Evolutionary conservation across 192 early-diverging fungal genomes (phyloP), one percentile per base, ranked within the genome.

Genomic region (Coemansia sp.): DNA sequence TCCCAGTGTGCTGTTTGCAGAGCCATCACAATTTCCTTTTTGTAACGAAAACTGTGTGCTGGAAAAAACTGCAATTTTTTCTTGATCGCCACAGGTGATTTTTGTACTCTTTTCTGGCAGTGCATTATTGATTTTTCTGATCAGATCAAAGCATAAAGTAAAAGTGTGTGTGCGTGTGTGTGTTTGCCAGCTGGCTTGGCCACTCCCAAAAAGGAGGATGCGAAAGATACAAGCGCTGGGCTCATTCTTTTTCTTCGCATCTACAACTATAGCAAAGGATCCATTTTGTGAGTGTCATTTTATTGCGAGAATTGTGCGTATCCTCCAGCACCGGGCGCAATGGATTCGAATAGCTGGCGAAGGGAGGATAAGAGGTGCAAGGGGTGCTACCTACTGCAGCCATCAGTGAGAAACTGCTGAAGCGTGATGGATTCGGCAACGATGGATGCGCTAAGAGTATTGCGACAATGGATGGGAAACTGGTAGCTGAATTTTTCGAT

Each of bases 41-140:
- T 44, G 41, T 44, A n/a, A n/a, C n/a, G n/a, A n/a, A n/a, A n/a
- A n/a, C n/a, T n/a, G n/a, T n/a, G n/a, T n/a, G n/a, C 86, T 98
- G 96, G 92, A 83, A 81, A 48, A 13, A 17, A 17, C 31, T 61
- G 56, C 38, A 42, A 38, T 58, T 57, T 50, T 56, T 40, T 19
- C 60, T 62, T 50, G 33, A 34, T 34, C 33, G 9, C 33, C 5
- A 3, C 33, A 34, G 9, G 9, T 6, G 3, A 9, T 6, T 34
- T 34, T 34, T 9, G 5, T 34, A 34, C 33, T 34, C 33, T 34
- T 34, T 34, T 34, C 9, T 34, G 3, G 3, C 33, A n/a, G n/a
- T 59, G 15, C 25, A 55, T 33, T 19, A 8, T 15, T 57, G 28
- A 28, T 25, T 22, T n/a, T n/a, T n/a, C n/a, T n/a, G n/a, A n/a